Conservation (phyloP, 345 rosid genomes). For the Reutealis trisperma region DNA sequence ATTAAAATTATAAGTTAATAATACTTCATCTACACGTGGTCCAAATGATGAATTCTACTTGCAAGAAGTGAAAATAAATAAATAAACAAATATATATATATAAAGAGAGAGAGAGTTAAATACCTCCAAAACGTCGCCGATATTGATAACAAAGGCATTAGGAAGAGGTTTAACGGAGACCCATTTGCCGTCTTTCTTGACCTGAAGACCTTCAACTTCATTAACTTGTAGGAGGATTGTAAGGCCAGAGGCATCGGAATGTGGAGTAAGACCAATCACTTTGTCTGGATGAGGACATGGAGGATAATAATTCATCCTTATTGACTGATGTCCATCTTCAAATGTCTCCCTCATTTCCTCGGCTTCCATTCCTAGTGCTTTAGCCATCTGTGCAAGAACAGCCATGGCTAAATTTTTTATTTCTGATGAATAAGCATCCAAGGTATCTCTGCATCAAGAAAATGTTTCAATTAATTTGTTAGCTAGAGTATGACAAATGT, state of each 20-base stretch:
- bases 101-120: neutral
- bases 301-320: slow-evolving; percentile 38
- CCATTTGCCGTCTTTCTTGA: slow-evolving; percentile 27
- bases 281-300: slow-evolving; percentile 36
- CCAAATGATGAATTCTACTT: too few relatives aligned
- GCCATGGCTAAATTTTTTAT: slow-evolving; percentile 16
- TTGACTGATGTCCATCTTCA: slow-evolving; percentile 23
- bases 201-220: slow-evolving; percentile 29
- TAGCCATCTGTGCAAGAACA: slow-evolving; percentile 17
- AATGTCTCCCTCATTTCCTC: slow-evolving; percentile 25
- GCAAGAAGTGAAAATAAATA: too few relatives aligned
- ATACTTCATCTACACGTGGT: too few relatives aligned
- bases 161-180: slow-evolving; percentile 23
- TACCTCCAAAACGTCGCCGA: slow-evolving; percentile 24
- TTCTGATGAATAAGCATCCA: slow-evolving; percentile 26
- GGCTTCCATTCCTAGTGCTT: slow-evolving; percentile 19
- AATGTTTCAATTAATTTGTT: neutral
- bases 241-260: slow-evolving; percentile 29
- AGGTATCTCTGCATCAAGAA: slow-evolving; percentile 15
- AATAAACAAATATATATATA: neutral
- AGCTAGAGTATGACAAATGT: neutral
- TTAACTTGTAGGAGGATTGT: slow-evolving; percentile 34
- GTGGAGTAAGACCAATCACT: slow-evolving; percentile 37
- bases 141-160: slow-evolving; percentile 24
- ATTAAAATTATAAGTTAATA: too few relatives aligned